Conservation (phyloP, 352 stramenopile species). For the Globisporangium paroecandrum region DNA sequence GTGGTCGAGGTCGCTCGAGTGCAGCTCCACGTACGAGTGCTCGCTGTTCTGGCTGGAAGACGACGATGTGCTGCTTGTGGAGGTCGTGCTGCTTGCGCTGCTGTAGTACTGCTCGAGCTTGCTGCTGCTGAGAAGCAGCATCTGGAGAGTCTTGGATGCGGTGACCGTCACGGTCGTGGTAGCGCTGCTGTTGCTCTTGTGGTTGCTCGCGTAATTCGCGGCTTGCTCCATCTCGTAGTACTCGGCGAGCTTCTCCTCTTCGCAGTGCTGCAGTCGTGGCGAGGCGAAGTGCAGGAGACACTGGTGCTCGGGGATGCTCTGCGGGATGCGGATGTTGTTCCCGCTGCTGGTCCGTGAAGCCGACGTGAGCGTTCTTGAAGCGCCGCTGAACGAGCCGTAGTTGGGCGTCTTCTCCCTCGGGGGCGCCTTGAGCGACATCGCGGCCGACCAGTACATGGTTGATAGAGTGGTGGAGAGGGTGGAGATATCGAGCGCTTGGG, state of each 20-base stretch:
- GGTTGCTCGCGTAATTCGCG: neutral
- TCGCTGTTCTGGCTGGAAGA: constrained; percentile 1
- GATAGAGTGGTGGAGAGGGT: neutral
- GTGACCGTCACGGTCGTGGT: constrained; percentile 28
- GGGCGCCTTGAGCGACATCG: constrained; percentile 56
- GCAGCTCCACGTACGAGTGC: constrained; percentile 5
- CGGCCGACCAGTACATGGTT: constrained; percentile 73
- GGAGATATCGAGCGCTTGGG: neutral
- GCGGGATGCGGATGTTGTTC: constrained; percentile 54
- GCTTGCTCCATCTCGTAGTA: constrained; percentile 17
- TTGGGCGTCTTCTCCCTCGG: constrained; percentile 24
- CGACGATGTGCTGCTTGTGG: constrained; percentile 4
- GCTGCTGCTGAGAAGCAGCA: constrained; percentile 15
- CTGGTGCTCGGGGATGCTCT: constrained; percentile 78
- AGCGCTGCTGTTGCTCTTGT: neutral
- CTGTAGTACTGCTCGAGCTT: constrained; percentile 18
- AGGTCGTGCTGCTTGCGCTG: neutral
- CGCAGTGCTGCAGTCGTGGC: constrained; percentile 24
- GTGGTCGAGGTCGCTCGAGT: neutral
- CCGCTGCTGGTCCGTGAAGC: constrained; percentile 17
- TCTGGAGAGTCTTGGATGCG: constrained; percentile 14
- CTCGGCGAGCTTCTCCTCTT: constrained; percentile 22
- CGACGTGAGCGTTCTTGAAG: constrained; percentile 1
- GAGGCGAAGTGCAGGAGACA: constrained; percentile 59
- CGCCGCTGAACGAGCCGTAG: constrained; percentile 57